Evolutionary conservation across 371 early-diverging fungal species (phyloP), one percentile per base, ranked within the genome.

Genomic region (Apophysomyces sp.): DNA sequence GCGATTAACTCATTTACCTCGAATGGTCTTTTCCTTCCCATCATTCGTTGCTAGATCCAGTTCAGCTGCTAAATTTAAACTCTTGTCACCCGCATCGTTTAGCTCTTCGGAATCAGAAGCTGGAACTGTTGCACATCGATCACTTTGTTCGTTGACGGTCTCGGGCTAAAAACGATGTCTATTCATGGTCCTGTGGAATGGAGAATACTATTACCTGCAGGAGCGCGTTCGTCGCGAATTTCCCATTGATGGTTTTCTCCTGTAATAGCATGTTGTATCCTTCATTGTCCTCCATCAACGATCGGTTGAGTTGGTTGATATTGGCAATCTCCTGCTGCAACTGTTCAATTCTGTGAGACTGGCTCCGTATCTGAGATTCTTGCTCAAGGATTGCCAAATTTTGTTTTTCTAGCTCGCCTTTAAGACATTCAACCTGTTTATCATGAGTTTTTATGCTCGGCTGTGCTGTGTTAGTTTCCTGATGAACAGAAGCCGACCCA

Each of bases 231-330:
- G 49, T 67, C 67, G 73, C 73, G 37, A 80, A 76, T 52, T 84
- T 85, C 39, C 89, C 89, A 62, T 75, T 84, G 69, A 89, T 80
- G 2, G 89, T 84, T 63, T 77, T 84, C 67, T 89, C 86, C 44
- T 87, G 86, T 60, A 89, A 61, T 34, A 89, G 69, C 40, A 86
- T 58, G 66, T 90, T 90, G 69, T 83, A 90, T 21, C 86, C 77
- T 68, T 91, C 93, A 67, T 86, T 89, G 49, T 91, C 93, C 60
- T 91, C 90, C 85, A 86, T 84, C 55, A 91, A 73, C 9, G 81
- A 71, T 37, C 53, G 58, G 66, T 89, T 89, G 59, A 88, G 62
- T 37, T 80, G 77, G 34, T 77, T 76, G 9, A 86, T 72, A 65
- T 85, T 82, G 40, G 32, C 36, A 9, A 79, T 63, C 49, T 87